These are phyloP conservation scores for Eutrema salsugineum DNA, from an alignment of 441 rosid genomes.

Conservation along the genomic window DNA sequence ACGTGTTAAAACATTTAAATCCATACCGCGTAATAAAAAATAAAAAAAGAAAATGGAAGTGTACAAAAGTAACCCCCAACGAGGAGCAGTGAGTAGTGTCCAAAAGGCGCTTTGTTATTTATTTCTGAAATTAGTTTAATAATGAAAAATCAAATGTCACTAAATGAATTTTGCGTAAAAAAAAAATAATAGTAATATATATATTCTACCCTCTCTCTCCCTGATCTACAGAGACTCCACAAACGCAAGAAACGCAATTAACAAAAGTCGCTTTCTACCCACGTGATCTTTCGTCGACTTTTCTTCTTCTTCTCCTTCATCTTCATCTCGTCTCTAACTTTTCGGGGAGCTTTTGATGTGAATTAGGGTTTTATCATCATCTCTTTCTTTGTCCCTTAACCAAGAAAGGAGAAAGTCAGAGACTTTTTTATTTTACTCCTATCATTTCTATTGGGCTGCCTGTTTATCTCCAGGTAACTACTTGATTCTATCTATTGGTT, in stretches of 20 bases:
- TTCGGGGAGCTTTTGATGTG: not conserved
- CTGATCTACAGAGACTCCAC: slow-evolving; percentile 35
- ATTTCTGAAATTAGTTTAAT: not conserved
- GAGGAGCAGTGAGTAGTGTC: slow-evolving; percentile 24
- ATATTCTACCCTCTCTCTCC: not conserved
- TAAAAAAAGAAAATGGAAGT: not conserved
- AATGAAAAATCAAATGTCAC: not conserved
- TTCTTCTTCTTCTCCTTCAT: slow-evolving; percentile 16
- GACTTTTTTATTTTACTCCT: not conserved
- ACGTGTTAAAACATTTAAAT: slow-evolving; percentile 15
- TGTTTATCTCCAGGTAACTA: slow-evolving; percentile 19
- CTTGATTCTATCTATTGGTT: not conserved
- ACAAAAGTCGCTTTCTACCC: slow-evolving; percentile 36
- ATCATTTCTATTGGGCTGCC: not conserved
- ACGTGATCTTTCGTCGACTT: slow-evolving; percentile 38
- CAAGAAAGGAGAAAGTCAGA: not conserved
- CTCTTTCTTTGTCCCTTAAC: not conserved
- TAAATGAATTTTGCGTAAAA: not conserved
- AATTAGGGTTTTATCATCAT: slow-evolving; percentile 23
- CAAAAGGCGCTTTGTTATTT: slow-evolving; percentile 27
- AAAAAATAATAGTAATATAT: not conserved
- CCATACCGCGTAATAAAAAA: slow-evolving; percentile 23
- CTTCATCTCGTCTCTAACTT: slow-evolving; percentile 2
- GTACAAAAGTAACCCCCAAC: slow-evolving; percentile 14
- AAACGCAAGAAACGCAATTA: slow-evolving; percentile 28